phyloP scores from a whole-genome alignment of 208 protist species.

The Trypanosoma lewisi region DNA sequence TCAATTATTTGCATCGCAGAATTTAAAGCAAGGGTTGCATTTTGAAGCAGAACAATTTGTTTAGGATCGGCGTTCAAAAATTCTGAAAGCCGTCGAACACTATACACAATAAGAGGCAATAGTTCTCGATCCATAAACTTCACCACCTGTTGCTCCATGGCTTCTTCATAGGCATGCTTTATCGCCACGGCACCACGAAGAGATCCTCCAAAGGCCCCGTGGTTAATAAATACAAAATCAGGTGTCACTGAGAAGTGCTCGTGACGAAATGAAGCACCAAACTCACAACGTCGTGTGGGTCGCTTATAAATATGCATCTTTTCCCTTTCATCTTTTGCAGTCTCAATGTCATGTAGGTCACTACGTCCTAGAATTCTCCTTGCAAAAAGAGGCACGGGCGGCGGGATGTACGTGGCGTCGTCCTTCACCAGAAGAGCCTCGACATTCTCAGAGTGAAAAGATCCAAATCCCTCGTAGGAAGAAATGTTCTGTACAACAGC shows the following conservation, averaged over 20 bases:
- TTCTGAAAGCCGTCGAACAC: constrained; percentile 58
- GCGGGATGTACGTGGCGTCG: constrained; percentile 55
- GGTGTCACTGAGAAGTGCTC: constrained; percentile 70
- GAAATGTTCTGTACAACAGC: constrained; percentile 32
- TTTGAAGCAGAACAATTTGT: constrained; percentile 88
- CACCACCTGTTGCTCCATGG: constrained; percentile 82
- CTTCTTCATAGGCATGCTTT: constrained; percentile 72
- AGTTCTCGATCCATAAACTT: constrained; percentile 87
- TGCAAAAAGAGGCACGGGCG: constrained; percentile 43
- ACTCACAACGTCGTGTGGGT: constrained; percentile 10
- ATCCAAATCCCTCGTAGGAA: constrained; percentile 87
- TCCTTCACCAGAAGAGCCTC: constrained; percentile 67
- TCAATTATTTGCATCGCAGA: constrained; percentile 75
- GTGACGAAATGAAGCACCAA: constrained; percentile 50
- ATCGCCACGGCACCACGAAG: constrained; percentile 61
- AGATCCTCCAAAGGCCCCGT: constrained; percentile 90
- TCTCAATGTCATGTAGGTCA: constrained; percentile 28
- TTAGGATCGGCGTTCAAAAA: constrained; percentile 70
- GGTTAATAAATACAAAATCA: constrained; percentile 88
- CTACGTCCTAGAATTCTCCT: constrained; percentile 33
- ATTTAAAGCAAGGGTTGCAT: constrained; percentile 89
- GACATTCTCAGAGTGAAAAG: constrained; percentile 91
- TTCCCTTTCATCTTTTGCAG: constrained; percentile 22
- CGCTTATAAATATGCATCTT: constrained; percentile 11
- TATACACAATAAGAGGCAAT: constrained; percentile 81